Base-by-base conservation (phyloP, 768 basidiomycete genomes). In the Boletus rex-veris region DNA sequence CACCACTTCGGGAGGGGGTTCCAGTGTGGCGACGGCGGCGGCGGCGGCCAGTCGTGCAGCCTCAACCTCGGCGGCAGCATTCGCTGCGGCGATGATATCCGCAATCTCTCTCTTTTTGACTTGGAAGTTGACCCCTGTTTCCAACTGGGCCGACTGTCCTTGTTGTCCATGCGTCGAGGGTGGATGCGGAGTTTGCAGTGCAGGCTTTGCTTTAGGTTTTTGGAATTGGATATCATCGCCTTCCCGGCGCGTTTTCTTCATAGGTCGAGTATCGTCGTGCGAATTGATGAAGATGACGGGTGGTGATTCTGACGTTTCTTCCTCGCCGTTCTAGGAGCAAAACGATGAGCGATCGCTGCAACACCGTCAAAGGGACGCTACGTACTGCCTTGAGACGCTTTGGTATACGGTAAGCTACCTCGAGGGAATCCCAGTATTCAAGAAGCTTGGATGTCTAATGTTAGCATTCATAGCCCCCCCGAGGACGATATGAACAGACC, bases 351-450 rank as follows among this genome's bases (percentile, higher is more conserved):
- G 10, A 43, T 45, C 6, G n/a, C 8, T n/a, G 21, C 19, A 15
- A 19, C n/a, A 12, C 15, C 7, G 14, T 39, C 30, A 18, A 18
- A 28, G 30, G 8, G 11, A 45, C 11, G 40, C 35, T 3, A 55
- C 75, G 24, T 55, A 79, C 77, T 31, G 64, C 71, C 60, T 76
- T 76, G 45, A 76, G 60, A 52, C 87, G 79, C 66, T 91, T 90
- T 15, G 92, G 90, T 81, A 97, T 96, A 61, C 92, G 83, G 68
- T 87, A 95, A 26, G 81, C 87, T n/a, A 82, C 67, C 30, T 85
- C 84, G 41, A 98, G 77, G 3, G 77, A 77, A 18, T 81, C 79
- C 96, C 96, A 99, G 52, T 88, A 80, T 12, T 81, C 82, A 8
- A 95, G 73, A 5, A 98, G 76, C 89, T 94, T 58, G 24, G 14